These are phyloP conservation scores for Scolecobasidium constrictum DNA, from an alignment of 2,329 filamentous ascomycete genomes.

Conservation along the genomic window DNA sequence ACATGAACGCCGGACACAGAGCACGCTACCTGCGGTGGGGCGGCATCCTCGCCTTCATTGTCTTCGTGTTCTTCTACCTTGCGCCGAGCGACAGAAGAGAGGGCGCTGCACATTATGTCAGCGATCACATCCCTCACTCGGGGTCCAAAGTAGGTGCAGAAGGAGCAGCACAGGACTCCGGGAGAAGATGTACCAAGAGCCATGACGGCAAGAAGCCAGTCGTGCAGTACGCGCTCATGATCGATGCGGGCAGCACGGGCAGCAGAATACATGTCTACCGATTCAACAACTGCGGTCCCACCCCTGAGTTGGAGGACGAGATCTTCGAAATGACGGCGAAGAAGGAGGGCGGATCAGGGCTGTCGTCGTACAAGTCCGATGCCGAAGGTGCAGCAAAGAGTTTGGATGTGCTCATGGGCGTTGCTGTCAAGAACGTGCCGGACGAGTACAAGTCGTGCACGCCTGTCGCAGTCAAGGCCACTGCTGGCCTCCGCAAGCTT, in stretches of 20 bases:
- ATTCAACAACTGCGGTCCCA: conserved; percentile 96
- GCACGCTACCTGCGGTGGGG: conserved; percentile 51
- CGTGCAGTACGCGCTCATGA: conserved; percentile 96
- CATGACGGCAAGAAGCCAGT: conserved; percentile 82
- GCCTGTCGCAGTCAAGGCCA: conserved; percentile 95
- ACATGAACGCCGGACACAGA: conserved; percentile 53
- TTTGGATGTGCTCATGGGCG: conserved; percentile 76
- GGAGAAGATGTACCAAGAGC: conserved; percentile 69
- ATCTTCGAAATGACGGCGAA: conserved; percentile 90
- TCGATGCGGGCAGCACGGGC: conserved; percentile 94
- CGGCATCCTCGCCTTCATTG: conserved; percentile 45
- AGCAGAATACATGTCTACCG: conserved; percentile 98
- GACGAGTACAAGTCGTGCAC: conserved; percentile 85
- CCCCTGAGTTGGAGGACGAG: conserved; percentile 89
- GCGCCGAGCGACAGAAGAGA: conserved; percentile 26
- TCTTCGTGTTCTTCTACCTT: conserved; percentile 48
- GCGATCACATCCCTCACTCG: neutral
- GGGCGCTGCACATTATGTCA: conserved; percentile 9
- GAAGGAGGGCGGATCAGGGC: conserved; percentile 62
- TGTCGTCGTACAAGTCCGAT: conserved; percentile 81
- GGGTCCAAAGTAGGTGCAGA: neutral
- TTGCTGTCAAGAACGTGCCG: conserved; percentile 74
- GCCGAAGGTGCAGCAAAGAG: conserved; percentile 81
- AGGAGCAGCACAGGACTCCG: conserved; percentile 44
- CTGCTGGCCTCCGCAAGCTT: conserved; percentile 81